Evolutionary conservation across 192 early-diverging fungal species (phyloP).

Genomic region (Rhizoclosmatium globosum): DNA sequence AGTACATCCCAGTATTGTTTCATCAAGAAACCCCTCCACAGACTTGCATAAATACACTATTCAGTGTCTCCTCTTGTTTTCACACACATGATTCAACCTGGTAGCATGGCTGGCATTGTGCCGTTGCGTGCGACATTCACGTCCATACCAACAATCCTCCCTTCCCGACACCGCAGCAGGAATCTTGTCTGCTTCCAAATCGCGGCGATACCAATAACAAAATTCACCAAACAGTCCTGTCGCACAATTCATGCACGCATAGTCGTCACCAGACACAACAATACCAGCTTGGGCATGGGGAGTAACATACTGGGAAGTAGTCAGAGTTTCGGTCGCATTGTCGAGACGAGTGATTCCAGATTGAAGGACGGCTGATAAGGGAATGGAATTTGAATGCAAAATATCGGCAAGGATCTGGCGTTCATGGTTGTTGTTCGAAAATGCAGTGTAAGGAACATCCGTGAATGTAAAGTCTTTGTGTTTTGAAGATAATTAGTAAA

Average conservation of each 20-base stretch:
- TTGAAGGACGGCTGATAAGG: neutral
- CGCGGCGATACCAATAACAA: slow-evolving; percentile 37
- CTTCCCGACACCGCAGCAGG: slow-evolving; percentile 6
- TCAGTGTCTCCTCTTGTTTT: slow-evolving; percentile 9
- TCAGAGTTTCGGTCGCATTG: no score
- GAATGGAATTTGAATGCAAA: slow-evolving; percentile 6
- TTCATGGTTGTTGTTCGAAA: slow-evolving; percentile 12
- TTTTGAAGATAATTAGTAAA: neutral
- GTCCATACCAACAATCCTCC: slow-evolving; percentile 48
- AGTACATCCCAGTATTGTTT: no score
- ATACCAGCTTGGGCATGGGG: neutral
- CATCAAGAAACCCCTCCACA: no score
- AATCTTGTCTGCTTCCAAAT: slow-evolving; percentile 25
- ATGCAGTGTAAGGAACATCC: slow-evolving; percentile 4
- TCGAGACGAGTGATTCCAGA: neutral
- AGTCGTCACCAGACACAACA: slow-evolving; percentile 19
- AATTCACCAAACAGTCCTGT: slow-evolving; percentile 29
- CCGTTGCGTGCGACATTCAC: slow-evolving; percentile 42
- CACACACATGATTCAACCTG: slow-evolving; percentile 46
- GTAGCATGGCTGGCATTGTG: slow-evolving; percentile 41
- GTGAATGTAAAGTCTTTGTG: slow-evolving; percentile 21
- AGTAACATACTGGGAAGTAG: no score
- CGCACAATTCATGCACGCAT: slow-evolving; percentile 36
- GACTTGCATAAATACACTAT: neutral
- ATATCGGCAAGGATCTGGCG: slow-evolving; percentile 9